Base-by-base conservation (phyloP, 2,329 filamentous ascomycete genomes). In the Trichoderma breve region DNA sequence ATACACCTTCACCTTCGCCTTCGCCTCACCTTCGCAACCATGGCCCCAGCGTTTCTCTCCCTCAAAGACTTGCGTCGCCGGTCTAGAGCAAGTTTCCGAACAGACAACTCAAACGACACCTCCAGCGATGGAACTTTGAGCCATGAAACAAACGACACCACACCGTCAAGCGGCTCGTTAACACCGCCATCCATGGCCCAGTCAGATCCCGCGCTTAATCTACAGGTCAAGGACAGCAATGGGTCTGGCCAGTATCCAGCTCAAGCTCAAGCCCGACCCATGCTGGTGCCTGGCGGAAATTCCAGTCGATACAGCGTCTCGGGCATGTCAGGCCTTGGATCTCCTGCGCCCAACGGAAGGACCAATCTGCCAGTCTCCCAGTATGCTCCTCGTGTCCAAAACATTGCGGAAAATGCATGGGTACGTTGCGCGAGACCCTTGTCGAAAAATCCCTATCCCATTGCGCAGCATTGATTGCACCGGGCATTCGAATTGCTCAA, bases 361-460 rank as follows among this genome's bases (percentile, higher is more conserved):
- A 85, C 83, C 70, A 86, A 84, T 74, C 82, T 88, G 73, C 89
- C 91, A 8, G 87, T 90, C 21, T 97, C 94, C 69, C 90, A 91
- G 57, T 95, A 93, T 82, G 92, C 94, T 34, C 95, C 95, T 28
- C 89, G 90, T 76, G 89, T 98, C 51, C 84, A 91, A 57, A 97
- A 95, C 39, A 85, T 97, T 51, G 86, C 89, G 11, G 93, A 97
- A 75, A 93, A 92, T 76, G 91, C 93, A 72, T 97, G 94, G 92
- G 94, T 97, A 88, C 77, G 90, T 84, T 63, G 73, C 74, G n/a
- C 32, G 30, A 14, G 21, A 32, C 4, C 36, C 30, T 24, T 51
- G 21, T 57, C n/a, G 4, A 18, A 6, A 6, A 14, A 4, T 18
- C 28, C 15, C 0, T 34, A 2, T 15, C 30, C 26, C 28, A 28